Conservation (phyloP, 768 basidiomycete genomes). For the Rhizopogon rudus region DNA sequence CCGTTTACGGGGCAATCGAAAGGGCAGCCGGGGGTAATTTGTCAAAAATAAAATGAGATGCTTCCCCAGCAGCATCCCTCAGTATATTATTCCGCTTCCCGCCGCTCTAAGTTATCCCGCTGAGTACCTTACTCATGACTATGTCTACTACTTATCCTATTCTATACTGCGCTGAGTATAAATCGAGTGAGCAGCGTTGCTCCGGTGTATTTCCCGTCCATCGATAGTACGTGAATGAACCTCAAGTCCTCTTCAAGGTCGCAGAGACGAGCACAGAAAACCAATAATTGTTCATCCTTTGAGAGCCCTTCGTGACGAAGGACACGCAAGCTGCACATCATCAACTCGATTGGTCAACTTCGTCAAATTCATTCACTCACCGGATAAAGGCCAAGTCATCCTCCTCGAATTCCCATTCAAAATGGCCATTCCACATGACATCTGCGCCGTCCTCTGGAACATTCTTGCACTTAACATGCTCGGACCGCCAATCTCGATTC, state of each 20-base stretch:
- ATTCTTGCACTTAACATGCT: constrained; percentile 32
- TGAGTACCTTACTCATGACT: neutral
- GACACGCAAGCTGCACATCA: constrained; percentile 5
- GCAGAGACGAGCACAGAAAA: constrained; percentile 49
- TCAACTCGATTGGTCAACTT: neutral
- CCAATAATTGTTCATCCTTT: constrained; percentile 40
- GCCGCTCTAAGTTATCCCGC: neutral
- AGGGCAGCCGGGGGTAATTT: constrained; percentile 60
- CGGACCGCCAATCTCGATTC: constrained; percentile 40
- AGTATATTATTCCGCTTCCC: neutral
- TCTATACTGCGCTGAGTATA: constrained; percentile 2
- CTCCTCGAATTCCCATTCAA: constrained; percentile 45
- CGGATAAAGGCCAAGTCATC: constrained; percentile 52
- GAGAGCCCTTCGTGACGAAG: constrained; percentile 36
- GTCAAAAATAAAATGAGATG: constrained; percentile 27
- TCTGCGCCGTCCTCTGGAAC: constrained; percentile 30
- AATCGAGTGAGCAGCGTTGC: constrained; percentile 27
- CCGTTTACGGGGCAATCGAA: constrained; percentile 52
- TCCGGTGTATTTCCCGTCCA: constrained; percentile 37
- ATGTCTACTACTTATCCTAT: neutral
- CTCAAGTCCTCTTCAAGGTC: constrained; percentile 45
- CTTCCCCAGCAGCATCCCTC: neutral
- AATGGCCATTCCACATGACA: constrained; percentile 35
- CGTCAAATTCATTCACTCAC: constrained; percentile 22
- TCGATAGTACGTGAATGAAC: constrained; percentile 44